Conservation (phyloP, 129 eudicot genomes). For the Helianthus tuberosus region DNA sequence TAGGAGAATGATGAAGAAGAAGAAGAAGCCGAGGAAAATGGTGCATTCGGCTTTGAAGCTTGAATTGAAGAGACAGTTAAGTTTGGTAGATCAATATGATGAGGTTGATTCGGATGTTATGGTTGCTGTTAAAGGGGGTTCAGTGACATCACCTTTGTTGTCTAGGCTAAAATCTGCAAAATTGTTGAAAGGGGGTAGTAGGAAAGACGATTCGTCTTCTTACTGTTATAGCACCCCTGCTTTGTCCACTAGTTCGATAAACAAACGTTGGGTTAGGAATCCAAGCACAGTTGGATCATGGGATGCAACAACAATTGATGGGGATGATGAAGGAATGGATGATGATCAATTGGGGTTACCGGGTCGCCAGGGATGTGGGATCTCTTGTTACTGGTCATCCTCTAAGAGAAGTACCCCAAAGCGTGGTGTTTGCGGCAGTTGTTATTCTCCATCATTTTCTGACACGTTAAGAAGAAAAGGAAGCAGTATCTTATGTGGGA, state of each 20-base stretch:
- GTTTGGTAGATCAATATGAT: conserved; percentile 71
- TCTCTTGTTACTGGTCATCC: conserved; percentile 83
- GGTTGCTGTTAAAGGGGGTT: conserved; percentile 26
- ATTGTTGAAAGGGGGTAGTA: conserved; percentile 30
- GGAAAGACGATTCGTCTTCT: conserved; percentile 74
- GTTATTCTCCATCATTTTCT: conserved; percentile 89
- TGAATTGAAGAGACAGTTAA: conserved; percentile 40
- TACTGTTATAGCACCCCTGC: conserved; percentile 82
- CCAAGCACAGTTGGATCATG: conserved; percentile 89
- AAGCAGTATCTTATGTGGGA: conserved; percentile 76
- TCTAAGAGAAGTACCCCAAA: conserved; percentile 79
- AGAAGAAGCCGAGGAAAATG: conserved; percentile 49
- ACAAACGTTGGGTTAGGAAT: conserved; percentile 50
- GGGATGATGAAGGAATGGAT: conserved; percentile 63
- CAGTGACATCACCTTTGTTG: conserved; percentile 68
- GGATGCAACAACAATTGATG: conserved; percentile 74
- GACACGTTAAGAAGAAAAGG: conserved; percentile 88
- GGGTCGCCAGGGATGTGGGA: conserved; percentile 88
- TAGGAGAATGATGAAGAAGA: conserved; percentile 53
- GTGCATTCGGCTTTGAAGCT: conserved; percentile 41
- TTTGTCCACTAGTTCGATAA: conserved; percentile 75
- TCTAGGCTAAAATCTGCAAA: conserved; percentile 46
- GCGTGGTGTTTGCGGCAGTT: conserved; percentile 63
- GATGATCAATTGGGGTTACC: conserved; percentile 70
- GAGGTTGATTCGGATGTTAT: conserved; percentile 69